Conservation (phyloP, 164 flowering plant species). For the Buxus sempervirens region DNA sequence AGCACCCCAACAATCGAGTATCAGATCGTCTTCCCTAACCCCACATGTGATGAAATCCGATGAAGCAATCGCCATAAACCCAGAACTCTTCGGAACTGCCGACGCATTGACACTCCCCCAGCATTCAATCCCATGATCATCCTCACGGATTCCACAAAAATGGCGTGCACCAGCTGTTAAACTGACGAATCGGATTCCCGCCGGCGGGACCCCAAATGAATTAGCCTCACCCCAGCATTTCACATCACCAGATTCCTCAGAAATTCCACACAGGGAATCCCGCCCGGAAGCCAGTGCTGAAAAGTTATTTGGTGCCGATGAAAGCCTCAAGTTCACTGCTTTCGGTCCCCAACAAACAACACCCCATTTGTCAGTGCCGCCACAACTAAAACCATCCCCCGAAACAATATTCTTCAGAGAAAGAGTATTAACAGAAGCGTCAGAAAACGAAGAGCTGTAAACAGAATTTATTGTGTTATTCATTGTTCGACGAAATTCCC, state of each 20-base stretch:
- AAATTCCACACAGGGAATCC: slow-evolving; percentile 61
- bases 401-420: slow-evolving; percentile 48
- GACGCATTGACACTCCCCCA: slow-evolving; percentile 73
- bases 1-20: slow-evolving; percentile 79
- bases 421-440: slow-evolving; percentile 21
- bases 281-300: slow-evolving; percentile 33
- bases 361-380: slow-evolving; percentile 49
- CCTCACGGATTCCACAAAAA: slow-evolving; percentile 79
- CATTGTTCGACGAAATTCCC: slow-evolving; percentile 39
- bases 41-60: slow-evolving; percentile 70
- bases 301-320: slow-evolving; percentile 27
- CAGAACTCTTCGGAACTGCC: slow-evolving; percentile 56
- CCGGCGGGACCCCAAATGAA: slow-evolving; percentile 24
- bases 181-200: slow-evolving; percentile 45
- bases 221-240: slow-evolving; percentile 62
- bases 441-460: slow-evolving; percentile 17
- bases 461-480: slow-evolving; percentile 22
- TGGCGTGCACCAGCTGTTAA: slow-evolving; percentile 66
- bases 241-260: slow-evolving; percentile 38
- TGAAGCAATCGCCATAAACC: slow-evolving; percentile 73
- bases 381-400: slow-evolving; percentile 86
- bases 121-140: slow-evolving; percentile 74
- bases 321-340: slow-evolving; percentile 31
- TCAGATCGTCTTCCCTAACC: slow-evolving; percentile 73
- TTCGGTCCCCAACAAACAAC: slow-evolving; percentile 77